Base-by-base conservation (phyloP, 2,329 filamentous ascomycete species). In the Colletotrichum destructivum region DNA sequence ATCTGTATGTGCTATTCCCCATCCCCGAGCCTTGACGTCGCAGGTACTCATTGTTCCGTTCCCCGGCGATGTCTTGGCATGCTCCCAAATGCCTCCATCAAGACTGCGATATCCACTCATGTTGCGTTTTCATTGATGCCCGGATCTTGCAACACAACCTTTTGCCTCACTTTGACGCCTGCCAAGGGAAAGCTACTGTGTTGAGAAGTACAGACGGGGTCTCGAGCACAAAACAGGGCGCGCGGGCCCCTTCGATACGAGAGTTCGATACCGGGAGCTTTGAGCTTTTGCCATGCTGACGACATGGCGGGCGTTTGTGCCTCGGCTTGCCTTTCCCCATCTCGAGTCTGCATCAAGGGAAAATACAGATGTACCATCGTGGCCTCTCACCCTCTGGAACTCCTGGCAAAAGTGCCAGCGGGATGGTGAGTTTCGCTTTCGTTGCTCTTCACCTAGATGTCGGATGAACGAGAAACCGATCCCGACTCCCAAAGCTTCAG, bases 391-490 rank as follows among this genome's bases (percentile, higher is more conserved):
- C 31, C 35, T 51, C 46, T 62, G 46, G 46, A 40, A 23, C 46
- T 38, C 31, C 21, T 26, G 31, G 23, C 16, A 31, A 60, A 23
- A 49, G 5, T 26, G n/a, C 35, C 35, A 38, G 35, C 8, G 35
- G 15, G 11, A 52, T 51, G 46, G 31, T 35, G 35, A 61, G 31
- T 55, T 64, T 57, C 23, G 23, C 15, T 6, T 18, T 40, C 13
- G n/a, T 42, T 31, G 11, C 51, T 11, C 35, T 38, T 11, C 8
- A 23, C 23, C 31, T 54, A 11, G 2, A 15, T 26, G 52, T 66
- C 44, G n/a, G 54, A 66, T 54, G 66, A 69, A 65, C 66, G 38
- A 59, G n/a, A 54, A 59, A 52, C 23, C 54, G 49, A 31, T 38
- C n/a, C 46, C 35, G 31, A 21, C 35, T 18, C 31, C 26, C 23